These are phyloP conservation scores for Priceomyces carsonii DNA, from an alignment of 805 yeast genomes.

Conservation along the genomic window DNA sequence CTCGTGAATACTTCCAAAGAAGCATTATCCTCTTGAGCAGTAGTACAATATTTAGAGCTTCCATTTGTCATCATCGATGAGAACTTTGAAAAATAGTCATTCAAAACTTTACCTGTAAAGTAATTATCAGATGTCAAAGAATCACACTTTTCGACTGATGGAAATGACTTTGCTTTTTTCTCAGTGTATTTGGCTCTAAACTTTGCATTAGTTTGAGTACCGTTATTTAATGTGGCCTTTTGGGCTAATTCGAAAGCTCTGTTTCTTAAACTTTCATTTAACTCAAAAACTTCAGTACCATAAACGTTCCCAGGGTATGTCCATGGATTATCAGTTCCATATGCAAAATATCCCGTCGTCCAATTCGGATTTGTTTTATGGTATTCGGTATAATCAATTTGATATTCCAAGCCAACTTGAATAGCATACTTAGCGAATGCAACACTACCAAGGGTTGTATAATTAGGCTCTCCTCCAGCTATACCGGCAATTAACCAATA, in stretches of 20 bases:
- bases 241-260: conserved; percentile 55
- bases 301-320: conserved; percentile 55
- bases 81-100: conserved; percentile 50
- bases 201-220: conserved; percentile 43
- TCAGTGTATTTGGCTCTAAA: conserved; percentile 51
- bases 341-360: conserved; percentile 61
- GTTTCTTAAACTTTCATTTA: conserved; percentile 59
- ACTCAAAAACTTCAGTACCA: conserved; percentile 66
- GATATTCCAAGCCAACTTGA: conserved; percentile 60
- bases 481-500: conserved; percentile 67
- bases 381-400: conserved; percentile 52
- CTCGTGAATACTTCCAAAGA: conserved; percentile 59
- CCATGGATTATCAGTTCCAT: conserved; percentile 50
- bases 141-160: conserved; percentile 55
- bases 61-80: conserved; percentile 56
- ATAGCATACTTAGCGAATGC: conserved; percentile 62
- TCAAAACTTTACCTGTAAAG: conserved; percentile 55
- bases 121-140: conserved; percentile 60
- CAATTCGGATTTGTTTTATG: conserved; percentile 42
- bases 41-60: conserved; percentile 56
- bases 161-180: conserved; percentile 51
- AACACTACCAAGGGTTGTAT: conserved; percentile 60
- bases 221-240: conserved; percentile 44
- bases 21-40: conserved; percentile 72
- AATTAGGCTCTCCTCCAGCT: conserved; percentile 61